A percentile compares a stretch with the other conserved stretches of the same genome.
These are phyloP conservation scores for Triticum timopheevii DNA, from an alignment of 176 grass and related monocot species.

Conservation along the genomic window DNA sequence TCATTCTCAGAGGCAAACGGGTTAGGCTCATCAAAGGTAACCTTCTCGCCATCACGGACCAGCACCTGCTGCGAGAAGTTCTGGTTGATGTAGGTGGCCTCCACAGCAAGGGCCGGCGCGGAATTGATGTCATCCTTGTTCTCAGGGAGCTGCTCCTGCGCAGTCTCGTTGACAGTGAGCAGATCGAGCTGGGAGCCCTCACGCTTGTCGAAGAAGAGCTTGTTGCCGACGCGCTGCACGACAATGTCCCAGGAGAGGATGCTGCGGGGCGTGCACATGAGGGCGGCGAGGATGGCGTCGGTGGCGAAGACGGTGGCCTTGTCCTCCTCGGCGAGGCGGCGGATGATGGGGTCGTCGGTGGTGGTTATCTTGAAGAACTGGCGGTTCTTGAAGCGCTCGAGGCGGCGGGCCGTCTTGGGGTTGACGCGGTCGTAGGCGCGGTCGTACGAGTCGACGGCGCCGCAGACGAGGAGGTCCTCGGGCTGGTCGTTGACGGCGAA, in stretches of 20 bases:
- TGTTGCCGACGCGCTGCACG: constrained; percentile 81
- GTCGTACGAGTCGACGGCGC: constrained; percentile 69
- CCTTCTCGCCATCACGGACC: constrained; percentile 59
- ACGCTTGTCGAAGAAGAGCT: constrained; percentile 92
- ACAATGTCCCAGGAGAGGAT: constrained; percentile 80
- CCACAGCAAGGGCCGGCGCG: constrained; percentile 53
- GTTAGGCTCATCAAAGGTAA: constrained; percentile 80
- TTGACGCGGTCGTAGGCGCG: constrained; percentile 73
- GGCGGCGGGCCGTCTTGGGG: constrained; percentile 69
- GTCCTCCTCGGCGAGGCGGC: constrained; percentile 76
- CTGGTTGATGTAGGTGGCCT: constrained; percentile 92
- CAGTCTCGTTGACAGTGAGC: constrained; percentile 78
- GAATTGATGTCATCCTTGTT: constrained; percentile 90
- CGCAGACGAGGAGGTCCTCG: constrained; percentile 71
- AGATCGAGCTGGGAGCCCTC: constrained; percentile 79
- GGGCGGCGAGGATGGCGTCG: constrained; percentile 67
- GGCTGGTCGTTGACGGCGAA: constrained; percentile 78
- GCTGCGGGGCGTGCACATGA: constrained; percentile 80
- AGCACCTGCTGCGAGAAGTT: constrained; percentile 87
- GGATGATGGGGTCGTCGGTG: constrained; percentile 82
- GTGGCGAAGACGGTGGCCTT: constrained; percentile 76
- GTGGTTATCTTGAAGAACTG: constrained; percentile 79
- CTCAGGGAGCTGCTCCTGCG: constrained; percentile 71
- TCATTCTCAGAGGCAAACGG: constrained; percentile 67
- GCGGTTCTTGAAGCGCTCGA: constrained; percentile 81